Evolutionary conservation across 768 basidiomycete genomes (phyloP), one percentile per base, ranked within the genome.

Genomic region (Podaxis sp.): DNA sequence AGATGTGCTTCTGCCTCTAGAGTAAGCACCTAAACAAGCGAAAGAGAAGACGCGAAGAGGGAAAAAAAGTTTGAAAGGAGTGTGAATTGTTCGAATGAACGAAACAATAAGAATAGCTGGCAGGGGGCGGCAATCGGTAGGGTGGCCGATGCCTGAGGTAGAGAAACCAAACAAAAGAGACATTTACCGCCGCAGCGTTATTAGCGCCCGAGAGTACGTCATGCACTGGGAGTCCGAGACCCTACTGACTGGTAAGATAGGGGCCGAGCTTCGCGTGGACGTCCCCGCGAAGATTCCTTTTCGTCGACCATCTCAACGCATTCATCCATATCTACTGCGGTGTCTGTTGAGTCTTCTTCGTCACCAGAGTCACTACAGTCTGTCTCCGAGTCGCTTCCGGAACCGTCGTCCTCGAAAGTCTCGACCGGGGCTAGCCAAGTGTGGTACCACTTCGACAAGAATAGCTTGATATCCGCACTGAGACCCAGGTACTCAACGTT

Each of bases 401-500:
- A 72, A 26, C 73, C 76, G 30, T 71, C 66, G 3, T 65, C 62
- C 46, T 66, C 65, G 37, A 63, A 67, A 48, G 70, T 70, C 30
- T 71, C 75, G 48, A 71, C 72, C 1, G 80, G 74, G 56, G 83
- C 76, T 49, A 85, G 70, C 88, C 89, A 89, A 28, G 80, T 77
- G 58, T 82, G 77, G 73, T 90, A 93, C 89, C 90, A 95, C 61
- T 78, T 80, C 0, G 88, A 86, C 53, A 95, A 78, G 70, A 90
- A 90, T 15, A 87, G 74, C 72, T 92, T 94, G 73, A 95, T 86
- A 49, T 90, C 87, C 17, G 85, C 76, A 57, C 85, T 80, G 65
- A 96, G 82, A 20, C 87, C 89, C 54, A 96, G 87, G 70, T 93
- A 96, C 71, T 96, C 93, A 71, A 90, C 93, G 72, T 95, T 96